These are phyloP conservation scores for Geum urbanum DNA, from an alignment of 306 rosid species.

Conservation along the genomic window DNA sequence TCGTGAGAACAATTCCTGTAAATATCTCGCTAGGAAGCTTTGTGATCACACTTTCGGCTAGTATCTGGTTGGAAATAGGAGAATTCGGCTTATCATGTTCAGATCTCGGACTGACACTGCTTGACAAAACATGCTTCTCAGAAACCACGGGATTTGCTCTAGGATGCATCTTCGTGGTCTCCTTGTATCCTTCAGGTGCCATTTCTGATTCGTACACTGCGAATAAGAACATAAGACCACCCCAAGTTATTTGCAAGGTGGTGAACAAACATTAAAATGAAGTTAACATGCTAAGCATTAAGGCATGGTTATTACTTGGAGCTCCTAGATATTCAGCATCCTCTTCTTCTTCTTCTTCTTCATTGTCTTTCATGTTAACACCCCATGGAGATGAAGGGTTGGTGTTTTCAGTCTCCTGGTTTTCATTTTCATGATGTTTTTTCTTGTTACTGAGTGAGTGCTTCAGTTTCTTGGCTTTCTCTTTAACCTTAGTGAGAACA, in stretches of 20 bases:
- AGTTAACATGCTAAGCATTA: background rate
- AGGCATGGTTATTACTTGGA: constrained; percentile 44
- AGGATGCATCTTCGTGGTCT: constrained; percentile 40
- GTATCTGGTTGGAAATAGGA: constrained; percentile 25
- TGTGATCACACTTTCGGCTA: constrained; percentile 12
- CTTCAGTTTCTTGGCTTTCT: constrained; percentile 75
- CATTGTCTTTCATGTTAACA: constrained; percentile 38
- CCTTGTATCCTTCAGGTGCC: constrained; percentile 46
- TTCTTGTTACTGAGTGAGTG: constrained; percentile 69
- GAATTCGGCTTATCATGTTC: constrained; percentile 18
- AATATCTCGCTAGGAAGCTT: constrained; percentile 25
- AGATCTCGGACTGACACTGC: constrained; percentile 25
- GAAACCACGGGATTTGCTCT: constrained; percentile 40
- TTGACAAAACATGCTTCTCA: constrained; percentile 45
- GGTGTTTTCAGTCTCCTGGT: constrained; percentile 10
- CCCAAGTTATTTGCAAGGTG: background rate
- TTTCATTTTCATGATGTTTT: constrained; percentile 43
- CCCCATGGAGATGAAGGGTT: constrained; percentile 41
- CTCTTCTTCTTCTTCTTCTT: constrained; percentile 34
- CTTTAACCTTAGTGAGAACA: constrained; percentile 79
- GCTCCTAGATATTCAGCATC: constrained; percentile 67
- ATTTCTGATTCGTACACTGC: constrained; percentile 72
- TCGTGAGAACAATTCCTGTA: constrained; percentile 8
- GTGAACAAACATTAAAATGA: too few relatives aligned
- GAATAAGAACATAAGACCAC: constrained; percentile 16